phyloP scores from a whole-genome alignment of 352 stramenopile species.

The Nothophytophthora sp. region DNA sequence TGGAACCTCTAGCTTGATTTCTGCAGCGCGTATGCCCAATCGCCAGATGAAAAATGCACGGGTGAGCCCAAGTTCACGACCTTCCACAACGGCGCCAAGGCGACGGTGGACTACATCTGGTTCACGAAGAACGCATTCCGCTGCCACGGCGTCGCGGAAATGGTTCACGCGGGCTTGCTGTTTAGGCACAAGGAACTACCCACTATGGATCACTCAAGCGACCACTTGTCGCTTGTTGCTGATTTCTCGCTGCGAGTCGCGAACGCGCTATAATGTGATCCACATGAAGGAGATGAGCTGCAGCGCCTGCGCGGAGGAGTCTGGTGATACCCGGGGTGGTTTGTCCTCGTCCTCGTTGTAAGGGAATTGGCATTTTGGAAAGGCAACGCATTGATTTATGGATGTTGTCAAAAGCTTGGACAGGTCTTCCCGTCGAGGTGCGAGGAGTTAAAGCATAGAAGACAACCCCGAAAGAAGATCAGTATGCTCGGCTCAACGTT shows the following conservation, averaged over 20 bases:
- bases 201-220: constrained; percentile 55
- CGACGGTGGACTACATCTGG: constrained; percentile 76
- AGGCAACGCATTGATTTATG: not conserved
- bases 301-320: too few relatives aligned
- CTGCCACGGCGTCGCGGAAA: constrained; percentile 69
- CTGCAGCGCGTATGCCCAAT: constrained; percentile 63
- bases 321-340: too few relatives aligned
- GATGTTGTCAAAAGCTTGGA: constrained; percentile 4
- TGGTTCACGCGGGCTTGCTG: constrained; percentile 49
- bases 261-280: constrained; percentile 1
- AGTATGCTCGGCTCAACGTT: too few relatives aligned
- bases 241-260: constrained; percentile 48
- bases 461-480: too few relatives aligned
- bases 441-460: too few relatives aligned
- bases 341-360: too few relatives aligned
- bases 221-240: constrained; percentile 70
- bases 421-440: too few relatives aligned
- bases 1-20: constrained; percentile 38
- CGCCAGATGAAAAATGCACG: constrained; percentile 40
- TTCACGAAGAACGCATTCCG: constrained; percentile 45
- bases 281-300: too few relatives aligned
- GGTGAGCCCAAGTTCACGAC: constrained; percentile 77
- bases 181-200: constrained; percentile 53
- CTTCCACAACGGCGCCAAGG: constrained; percentile 61
- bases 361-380: constrained; percentile 4